Percentiles rank a stretch among this genome's conserved stretches.
These are phyloP conservation scores for Picochlorum sp. DNA, from an alignment of 139 green algal genomes.

Conservation along the genomic window DNA sequence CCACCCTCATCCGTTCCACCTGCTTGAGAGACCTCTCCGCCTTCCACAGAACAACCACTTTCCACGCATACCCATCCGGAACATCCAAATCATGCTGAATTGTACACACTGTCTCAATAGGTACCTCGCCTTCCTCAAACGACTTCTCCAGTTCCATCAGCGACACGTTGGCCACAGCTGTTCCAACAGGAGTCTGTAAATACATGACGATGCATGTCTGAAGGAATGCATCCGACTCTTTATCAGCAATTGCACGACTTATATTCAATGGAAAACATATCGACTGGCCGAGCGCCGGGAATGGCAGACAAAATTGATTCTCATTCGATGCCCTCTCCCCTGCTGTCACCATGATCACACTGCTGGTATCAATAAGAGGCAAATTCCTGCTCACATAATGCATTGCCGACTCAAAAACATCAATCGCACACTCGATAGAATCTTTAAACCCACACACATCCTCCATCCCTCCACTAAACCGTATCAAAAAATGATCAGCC, in stretches of 20 bases:
- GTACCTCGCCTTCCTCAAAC: neutral
- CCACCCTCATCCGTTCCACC: no score
- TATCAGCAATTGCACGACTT: neutral
- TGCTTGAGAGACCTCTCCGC: no score
- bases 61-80: neutral
- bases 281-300: neutral
- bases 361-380: neutral
- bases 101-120: neutral
- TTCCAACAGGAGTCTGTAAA: constrained; percentile 4
- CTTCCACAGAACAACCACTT: no score
- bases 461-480: neutral
- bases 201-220: neutral
- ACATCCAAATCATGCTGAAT: neutral
- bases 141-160: neutral
- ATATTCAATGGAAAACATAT: neutral
- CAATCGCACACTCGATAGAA: no score
- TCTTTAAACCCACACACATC: no score
- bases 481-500: neutral
- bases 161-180: constrained; percentile 1
- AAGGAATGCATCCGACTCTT: neutral
- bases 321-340: neutral
- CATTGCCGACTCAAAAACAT: no score
- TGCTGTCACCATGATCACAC: neutral
- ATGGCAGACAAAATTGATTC: neutral
- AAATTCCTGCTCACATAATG: no score